Evolutionary conservation across 2,329 filamentous ascomycete species (phyloP).

Genomic region (Pseudocercospora musae): DNA sequence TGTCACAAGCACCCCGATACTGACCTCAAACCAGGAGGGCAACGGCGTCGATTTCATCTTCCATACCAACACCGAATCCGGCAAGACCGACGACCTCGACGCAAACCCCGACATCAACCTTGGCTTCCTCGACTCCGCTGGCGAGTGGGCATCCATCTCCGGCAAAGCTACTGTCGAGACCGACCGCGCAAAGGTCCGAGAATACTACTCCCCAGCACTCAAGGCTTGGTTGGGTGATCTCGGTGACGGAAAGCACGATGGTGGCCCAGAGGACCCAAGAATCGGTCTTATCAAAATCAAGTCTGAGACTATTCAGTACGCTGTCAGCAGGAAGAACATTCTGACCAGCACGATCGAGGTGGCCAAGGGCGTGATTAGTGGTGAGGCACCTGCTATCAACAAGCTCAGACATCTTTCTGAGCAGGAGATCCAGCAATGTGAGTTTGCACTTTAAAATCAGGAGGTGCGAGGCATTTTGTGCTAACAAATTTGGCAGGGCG

Average conservation of each 20-base stretch:
- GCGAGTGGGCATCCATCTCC: slow-evolving; percentile 85
- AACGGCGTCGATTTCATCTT: slow-evolving; percentile 81
- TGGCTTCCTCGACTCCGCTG: slow-evolving; percentile 65
- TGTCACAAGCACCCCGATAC: not conserved
- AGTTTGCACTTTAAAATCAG: too few species aligned
- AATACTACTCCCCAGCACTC: slow-evolving; percentile 70
- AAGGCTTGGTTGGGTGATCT: slow-evolving; percentile 87
- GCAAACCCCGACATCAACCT: slow-evolving; percentile 74
- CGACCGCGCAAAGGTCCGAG: slow-evolving; percentile 64
- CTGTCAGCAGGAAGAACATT: slow-evolving; percentile 58
- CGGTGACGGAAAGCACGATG: slow-evolving; percentile 78
- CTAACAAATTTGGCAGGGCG: not conserved
- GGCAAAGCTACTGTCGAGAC: slow-evolving; percentile 68
- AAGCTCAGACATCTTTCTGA: slow-evolving; percentile 70
- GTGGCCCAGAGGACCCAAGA: slow-evolving; percentile 74
- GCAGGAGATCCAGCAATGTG: slow-evolving; percentile 62
- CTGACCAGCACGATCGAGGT: slow-evolving; percentile 66
- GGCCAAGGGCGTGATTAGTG: slow-evolving; percentile 71
- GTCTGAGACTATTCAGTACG: slow-evolving; percentile 69
- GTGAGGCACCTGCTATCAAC: slow-evolving; percentile 68
- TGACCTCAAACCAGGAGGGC: slow-evolving; percentile 56
- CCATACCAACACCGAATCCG: slow-evolving; percentile 85
- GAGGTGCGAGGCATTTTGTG: too few species aligned
- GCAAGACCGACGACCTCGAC: slow-evolving; percentile 79
- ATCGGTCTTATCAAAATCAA: slow-evolving; percentile 78